Conservation (phyloP, 108 stramenopile species). For the Aurantiochytrium sp. region DNA sequence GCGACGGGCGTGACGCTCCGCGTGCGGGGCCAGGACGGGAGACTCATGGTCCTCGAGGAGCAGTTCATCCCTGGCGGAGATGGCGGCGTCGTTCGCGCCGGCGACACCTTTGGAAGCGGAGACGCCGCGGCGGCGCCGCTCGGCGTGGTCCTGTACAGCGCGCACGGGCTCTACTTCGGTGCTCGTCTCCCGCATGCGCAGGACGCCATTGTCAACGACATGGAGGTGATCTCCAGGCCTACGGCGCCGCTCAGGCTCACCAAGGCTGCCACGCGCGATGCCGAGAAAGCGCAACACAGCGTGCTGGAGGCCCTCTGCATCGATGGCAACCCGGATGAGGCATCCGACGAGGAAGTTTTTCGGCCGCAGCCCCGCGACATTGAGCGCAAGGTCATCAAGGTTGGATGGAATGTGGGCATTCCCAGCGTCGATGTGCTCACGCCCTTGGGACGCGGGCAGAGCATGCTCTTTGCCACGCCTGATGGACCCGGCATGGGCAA, state of each 20-base stretch:
- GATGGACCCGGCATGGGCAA: background rate
- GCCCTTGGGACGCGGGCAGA: background rate
- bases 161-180: background rate
- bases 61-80: background rate
- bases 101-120: background rate
- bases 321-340: background rate
- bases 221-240: background rate
- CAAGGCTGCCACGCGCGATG: background rate
- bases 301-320: background rate
- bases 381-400: conserved; percentile 9
- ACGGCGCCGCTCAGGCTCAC: background rate
- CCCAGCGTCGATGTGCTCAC: background rate
- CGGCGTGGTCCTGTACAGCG: background rate
- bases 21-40: background rate
- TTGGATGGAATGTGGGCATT: background rate
- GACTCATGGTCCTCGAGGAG: background rate
- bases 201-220: background rate
- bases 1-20: background rate
- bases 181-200: background rate
- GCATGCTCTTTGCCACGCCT: background rate
- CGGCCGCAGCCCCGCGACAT: background rate
- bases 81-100: background rate
- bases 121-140: background rate
- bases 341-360: background rate
- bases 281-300: background rate